A percentile compares a stretch with the other conserved stretches of the same genome.
phyloP scores from a whole-genome alignment of 257 asterid species.

The Galeopsis tetrahit region DNA sequence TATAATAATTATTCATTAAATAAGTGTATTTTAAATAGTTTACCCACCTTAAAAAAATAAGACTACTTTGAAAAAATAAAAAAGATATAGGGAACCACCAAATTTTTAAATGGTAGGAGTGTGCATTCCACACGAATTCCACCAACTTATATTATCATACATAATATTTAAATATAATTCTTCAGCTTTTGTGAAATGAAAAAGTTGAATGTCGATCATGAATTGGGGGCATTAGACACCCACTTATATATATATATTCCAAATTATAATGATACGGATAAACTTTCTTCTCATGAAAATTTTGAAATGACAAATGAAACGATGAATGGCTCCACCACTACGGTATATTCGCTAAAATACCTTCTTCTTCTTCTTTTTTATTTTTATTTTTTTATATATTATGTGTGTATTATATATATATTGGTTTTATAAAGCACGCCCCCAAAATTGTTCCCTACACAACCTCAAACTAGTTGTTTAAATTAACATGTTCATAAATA shows the following conservation, averaged over 20 bases:
- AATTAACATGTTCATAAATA: too few relatives aligned
- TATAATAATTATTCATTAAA: too few relatives aligned
- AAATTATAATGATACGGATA: conserved; percentile 25
- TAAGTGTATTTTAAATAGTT: too few relatives aligned
- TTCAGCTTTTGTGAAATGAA: neutral
- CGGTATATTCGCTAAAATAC: conserved; percentile 1
- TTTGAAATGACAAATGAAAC: conserved; percentile 2
- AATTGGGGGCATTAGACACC: conserved; percentile 28
- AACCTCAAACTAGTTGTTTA: too few relatives aligned
- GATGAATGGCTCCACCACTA: conserved; percentile 24
- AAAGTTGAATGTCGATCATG: conserved; percentile 7
- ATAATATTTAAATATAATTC: neutral
- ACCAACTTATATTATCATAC: conserved; percentile 35
- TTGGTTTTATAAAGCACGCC: neutral
- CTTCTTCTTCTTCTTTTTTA: neutral
- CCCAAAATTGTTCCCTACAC: too few relatives aligned
- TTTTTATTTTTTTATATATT: too few relatives aligned
- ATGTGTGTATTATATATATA: too few relatives aligned
- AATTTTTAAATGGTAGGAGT: conserved; percentile 42
- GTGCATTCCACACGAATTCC: conserved; percentile 61
- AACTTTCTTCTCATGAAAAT: conserved; percentile 3
- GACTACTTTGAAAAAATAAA: conserved; percentile 17
- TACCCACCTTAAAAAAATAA: too few relatives aligned
- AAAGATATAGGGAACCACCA: neutral
- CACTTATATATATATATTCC: conserved; percentile 9